Conservation (phyloP, 2,329 filamentous ascomycete species). For the Xylariales sp. region DNA sequence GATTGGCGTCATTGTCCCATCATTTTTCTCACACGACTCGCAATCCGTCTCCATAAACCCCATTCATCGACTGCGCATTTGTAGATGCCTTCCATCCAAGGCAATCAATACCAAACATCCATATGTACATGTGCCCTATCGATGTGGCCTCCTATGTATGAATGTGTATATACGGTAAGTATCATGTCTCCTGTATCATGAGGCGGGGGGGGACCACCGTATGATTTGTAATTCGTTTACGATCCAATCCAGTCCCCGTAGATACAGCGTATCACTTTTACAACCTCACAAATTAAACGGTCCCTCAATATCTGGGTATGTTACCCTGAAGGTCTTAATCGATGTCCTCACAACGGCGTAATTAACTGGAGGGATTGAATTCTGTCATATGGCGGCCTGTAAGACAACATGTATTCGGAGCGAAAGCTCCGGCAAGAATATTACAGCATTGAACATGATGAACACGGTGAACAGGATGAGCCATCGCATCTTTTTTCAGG, state of each 20-base stretch:
- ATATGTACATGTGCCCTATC: background rate
- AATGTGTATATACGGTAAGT: background rate
- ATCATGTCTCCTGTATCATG: too few species aligned
- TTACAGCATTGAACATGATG: background rate
- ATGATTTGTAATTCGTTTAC: too few species aligned
- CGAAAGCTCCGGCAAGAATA: conserved; percentile 21
- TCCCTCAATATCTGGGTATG: background rate
- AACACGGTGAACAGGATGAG: conserved; percentile 3
- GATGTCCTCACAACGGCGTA: background rate
- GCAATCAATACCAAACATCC: background rate
- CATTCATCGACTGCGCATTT: background rate
- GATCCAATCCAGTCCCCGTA: background rate
- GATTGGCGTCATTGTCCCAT: conserved; percentile 32
- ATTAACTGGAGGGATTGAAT: background rate
- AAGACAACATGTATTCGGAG: conserved; percentile 22
- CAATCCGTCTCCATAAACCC: conserved; percentile 15
- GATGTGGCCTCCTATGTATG: background rate
- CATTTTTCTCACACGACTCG: conserved; percentile 21
- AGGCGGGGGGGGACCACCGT: too few species aligned
- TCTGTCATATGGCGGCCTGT: background rate
- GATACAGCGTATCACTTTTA: background rate
- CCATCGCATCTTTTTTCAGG: conserved; percentile 16
- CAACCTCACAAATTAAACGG: background rate
- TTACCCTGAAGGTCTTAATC: background rate
- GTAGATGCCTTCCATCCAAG: too few species aligned